Base-by-base conservation (phyloP, 352 stramenopile species). In the Saprolegnia diclina region DNA sequence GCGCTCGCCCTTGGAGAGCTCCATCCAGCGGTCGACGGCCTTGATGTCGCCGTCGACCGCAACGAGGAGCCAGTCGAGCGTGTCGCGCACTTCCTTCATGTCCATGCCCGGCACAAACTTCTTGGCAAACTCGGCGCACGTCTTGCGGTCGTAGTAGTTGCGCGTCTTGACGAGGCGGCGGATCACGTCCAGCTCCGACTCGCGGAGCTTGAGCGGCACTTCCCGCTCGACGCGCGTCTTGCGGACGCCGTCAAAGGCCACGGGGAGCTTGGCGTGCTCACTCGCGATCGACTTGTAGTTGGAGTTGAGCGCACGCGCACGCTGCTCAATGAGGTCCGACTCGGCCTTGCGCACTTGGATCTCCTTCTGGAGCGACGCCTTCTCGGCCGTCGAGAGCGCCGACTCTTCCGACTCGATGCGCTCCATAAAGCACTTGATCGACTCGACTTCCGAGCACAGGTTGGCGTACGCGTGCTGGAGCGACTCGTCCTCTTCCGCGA, bases 211-310 rank as follows among this genome's bases (percentile, higher is more conserved):
- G 59, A 85, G 80, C 0, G 84, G 82, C 57, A 83, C 83, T 68
- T 91, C 84, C 46, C 86, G 86, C 50, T 90, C 83, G 40, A 78
- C 85, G 57, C 86, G 86, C 32, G 79, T 81, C 76, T 80, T 90
- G 74, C 87, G 88, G 67, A 92, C 75, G 78, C 90, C 91, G 75
- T 89, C 82, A 14, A 92, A 75, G 44, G 92, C 82, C 10, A 90
- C 74, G 1, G 83, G 84, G 71, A 90, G 91, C 81, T 94, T 94
- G 67, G 85, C 78, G 72, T 94, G 87, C 67, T 94, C 87, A 2
- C 66, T 73, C 71, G 92, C 84, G 82, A 94, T 94, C 74, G 90
- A 81, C 76, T 94, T 94, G 87, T 94, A 94, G 75, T 79, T 91
- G 73, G 92, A 84, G 48, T 91, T 87, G 16, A 94, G 73, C 42